Evolutionary conservation across 257 asterid genomes (phyloP), one percentile per base, ranked within the genome.

Genomic region (Petrea volubilis): DNA sequence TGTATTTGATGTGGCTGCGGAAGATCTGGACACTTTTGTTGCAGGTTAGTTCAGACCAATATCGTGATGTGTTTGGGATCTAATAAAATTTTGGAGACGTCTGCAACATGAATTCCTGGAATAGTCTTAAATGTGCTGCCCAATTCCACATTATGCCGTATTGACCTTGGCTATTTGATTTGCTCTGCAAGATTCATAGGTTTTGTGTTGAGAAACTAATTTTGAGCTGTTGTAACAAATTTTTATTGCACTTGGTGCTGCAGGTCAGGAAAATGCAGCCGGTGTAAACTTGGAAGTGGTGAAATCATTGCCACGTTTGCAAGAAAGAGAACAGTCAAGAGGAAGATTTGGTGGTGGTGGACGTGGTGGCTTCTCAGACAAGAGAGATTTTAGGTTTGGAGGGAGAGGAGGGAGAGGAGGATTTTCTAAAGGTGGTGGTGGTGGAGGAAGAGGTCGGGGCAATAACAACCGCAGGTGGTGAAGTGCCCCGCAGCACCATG

Each of bases 1-100:
- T 13, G 93, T 92, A 56, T 95, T 95, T 74, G 99, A 95, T 78
- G 96, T 95, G 55, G 76, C 96, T 65, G 60, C 72, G 6, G 82
- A 78, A 21, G 94, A 92, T 80, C 81, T 92, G 59, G 97, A 87
- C 73, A 27, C 70, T 5, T 90, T 90, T 79, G 85, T 95, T 20
- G 55, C 84, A 27, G 99, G 99, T 95, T 75, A 4, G 82, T 71
- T 64, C 50, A 17, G 33, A 44, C 33, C 60, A 7, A 17, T 31
- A 77, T 11, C n/a, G n/a, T n/a, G n/a, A n/a, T 50, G 40, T 60
- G 60, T 18, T 55, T 50, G 4, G 34, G 12, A 11, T 14, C 12
- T 18, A 13, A 29, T 21, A 49, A 36, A 68, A 47, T 17, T 51
- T n/a, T 27, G 14, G 14, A 9, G 33, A 68, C 14, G 34, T 27